Evolutionary conservation across 495 filamentous ascomycete genomes (phyloP), one percentile per base, ranked within the genome.

Genomic region (Wilcoxina mikolae): DNA sequence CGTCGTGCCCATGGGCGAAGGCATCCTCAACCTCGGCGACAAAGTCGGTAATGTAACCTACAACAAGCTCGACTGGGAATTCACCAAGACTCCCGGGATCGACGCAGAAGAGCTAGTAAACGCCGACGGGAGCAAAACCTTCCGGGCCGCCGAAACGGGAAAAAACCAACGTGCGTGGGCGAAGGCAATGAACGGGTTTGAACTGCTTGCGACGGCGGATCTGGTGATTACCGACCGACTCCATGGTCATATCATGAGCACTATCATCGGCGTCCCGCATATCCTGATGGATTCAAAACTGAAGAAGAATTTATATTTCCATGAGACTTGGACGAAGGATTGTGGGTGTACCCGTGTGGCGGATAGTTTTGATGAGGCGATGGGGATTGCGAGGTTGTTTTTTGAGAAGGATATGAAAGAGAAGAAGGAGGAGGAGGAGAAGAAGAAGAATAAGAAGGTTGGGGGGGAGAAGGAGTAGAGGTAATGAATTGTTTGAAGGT

Each of bases 221-320:
- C 58, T 61, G 23, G 44, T 61, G 0, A 58, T 61, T 12, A 58
- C 56, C 12, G 58, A 61, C 27, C 56, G 58, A n/a, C 46, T 61
- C 4, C 58, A 61, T 33, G 58, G 56, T n/a, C 58, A 61, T 39
- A 61, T 61, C 35, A 44, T 61, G 23, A 39, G 50, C 1, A 61
- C 58, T 3, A 17, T 61, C 20, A 58, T 61, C 24, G 58, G 58
- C 3, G 51, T 53, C 11, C 58, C 58, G 7, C 58, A 61, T 33
- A 51, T 61, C 3, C 51, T 61, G 26, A 61, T 61, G 58, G 58
- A 61, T 44, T 59, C 56, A 42, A 61, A 58, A 15, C 26, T 58
- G 44, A 46, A 46, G 55, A 61, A 61, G 51, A 59, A 59, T 20
- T 12, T 61, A 18, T 50, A 61, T 18, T 61, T 55, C 24, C 58